Evolutionary conservation across 1,139 yeast genomes (phyloP).

Genomic region (Blastobotrys serpentis): DNA sequence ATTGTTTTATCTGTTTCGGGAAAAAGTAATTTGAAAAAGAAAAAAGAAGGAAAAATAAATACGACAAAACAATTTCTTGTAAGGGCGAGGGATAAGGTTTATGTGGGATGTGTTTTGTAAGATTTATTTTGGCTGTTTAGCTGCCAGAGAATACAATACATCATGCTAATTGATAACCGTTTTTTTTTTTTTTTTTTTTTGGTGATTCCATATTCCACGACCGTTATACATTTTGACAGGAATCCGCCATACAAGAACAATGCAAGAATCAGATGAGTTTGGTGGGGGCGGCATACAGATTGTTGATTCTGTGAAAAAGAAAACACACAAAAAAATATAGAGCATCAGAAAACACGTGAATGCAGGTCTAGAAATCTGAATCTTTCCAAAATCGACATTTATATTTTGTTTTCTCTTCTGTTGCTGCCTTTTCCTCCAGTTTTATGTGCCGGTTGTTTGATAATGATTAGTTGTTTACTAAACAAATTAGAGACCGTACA

Average conservation of each 20-base stretch:
- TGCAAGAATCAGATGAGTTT: not conserved
- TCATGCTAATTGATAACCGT: no score
- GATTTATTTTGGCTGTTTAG: no score
- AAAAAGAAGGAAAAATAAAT: not conserved
- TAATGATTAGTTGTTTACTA: no score
- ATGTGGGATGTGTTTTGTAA: no score
- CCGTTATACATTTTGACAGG: no score
- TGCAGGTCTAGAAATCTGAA: conserved; percentile 1
- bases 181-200: no score
- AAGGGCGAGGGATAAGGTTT: not conserved
- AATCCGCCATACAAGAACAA: no score
- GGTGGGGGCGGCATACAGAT: not conserved
- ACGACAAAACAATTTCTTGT: not conserved
- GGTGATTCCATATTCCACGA: no score
- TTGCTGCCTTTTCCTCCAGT: not conserved
- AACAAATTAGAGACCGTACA: not conserved
- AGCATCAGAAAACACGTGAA: conserved; percentile 1
- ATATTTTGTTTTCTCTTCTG: not conserved
- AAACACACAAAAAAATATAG: not conserved
- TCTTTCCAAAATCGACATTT: not conserved
- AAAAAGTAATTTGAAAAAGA: not conserved
- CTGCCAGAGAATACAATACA: no score
- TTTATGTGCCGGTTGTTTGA: not conserved
- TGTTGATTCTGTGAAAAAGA: not conserved
- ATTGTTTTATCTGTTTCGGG: not conserved